Conservation (phyloP, 2,329 filamentous ascomycete genomes). For the Ascosphaera apis region DNA sequence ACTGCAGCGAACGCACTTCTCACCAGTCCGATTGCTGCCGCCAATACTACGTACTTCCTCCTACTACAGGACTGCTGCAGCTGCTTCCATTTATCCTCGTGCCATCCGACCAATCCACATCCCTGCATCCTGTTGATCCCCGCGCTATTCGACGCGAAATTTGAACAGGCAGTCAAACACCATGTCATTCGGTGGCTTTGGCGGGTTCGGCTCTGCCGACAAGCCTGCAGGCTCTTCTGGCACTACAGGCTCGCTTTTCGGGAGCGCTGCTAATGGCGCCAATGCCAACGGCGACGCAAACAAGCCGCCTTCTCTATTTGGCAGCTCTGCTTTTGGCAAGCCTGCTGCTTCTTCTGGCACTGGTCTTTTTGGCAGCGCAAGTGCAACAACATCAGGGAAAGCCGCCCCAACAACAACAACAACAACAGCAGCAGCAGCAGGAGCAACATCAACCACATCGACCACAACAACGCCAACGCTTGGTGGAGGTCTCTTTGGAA, state of each 20-base stretch:
- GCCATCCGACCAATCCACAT: not conserved
- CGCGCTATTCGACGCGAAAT: not conserved
- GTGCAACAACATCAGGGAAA: no score
- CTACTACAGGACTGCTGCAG: not conserved
- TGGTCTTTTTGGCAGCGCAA: not conserved
- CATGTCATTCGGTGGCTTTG: not conserved
- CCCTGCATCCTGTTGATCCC: not conserved
- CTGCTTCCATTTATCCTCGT: no score
- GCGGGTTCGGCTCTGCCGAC: not conserved
- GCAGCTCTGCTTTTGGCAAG: not conserved
- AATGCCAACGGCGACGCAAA: not conserved
- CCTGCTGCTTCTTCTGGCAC: not conserved
- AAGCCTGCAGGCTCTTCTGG: not conserved
- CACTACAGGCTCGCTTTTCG: not conserved
- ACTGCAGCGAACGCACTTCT: no score
- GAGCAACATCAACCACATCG: slow-evolving; percentile 2
- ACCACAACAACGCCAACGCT: slow-evolving; percentile 1
- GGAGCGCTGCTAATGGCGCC: not conserved
- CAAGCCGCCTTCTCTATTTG: not conserved
- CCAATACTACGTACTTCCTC: not conserved
- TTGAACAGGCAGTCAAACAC: not conserved
- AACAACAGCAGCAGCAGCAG: no score
- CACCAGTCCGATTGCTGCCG: not conserved
- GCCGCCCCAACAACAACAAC: no score
- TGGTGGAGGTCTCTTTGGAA: slow-evolving; percentile 15